Conservation (phyloP, 108 stramenopile genomes). For the Skeletonema potamos region DNA sequence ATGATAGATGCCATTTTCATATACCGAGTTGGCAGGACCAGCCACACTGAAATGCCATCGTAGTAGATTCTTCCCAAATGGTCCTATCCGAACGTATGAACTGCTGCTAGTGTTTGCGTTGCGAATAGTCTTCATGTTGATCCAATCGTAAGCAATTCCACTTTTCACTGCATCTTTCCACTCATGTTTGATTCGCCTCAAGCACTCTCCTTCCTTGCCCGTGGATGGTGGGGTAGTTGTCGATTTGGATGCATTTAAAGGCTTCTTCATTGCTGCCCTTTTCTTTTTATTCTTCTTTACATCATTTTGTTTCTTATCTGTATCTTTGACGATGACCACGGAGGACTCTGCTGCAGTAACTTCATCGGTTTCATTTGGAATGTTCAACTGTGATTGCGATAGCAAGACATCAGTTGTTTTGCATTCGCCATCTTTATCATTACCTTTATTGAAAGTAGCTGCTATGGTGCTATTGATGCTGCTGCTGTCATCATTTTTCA, state of each 20-base stretch:
- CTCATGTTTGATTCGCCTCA: constrained; percentile 79
- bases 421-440: not conserved
- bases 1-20: constrained; percentile 85
- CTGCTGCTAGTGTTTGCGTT: not conserved
- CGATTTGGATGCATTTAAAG: not conserved
- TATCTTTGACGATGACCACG: not conserved
- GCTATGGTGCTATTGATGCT: not conserved
- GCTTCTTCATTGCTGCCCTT: not conserved
- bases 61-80: constrained; percentile 68
- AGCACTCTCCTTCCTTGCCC: constrained; percentile 38
- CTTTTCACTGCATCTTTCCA: constrained; percentile 77
- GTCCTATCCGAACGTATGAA: constrained; percentile 67
- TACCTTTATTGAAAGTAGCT: not conserved
- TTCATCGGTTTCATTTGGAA: not conserved
- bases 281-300: not conserved
- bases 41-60: constrained; percentile 89
- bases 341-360: not conserved
- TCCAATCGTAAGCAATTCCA: constrained; percentile 89
- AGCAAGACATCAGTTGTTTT: not conserved
- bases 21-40: constrained; percentile 66
- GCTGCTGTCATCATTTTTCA: not conserved
- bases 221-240: not conserved
- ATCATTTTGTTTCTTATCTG: not conserved
- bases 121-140: constrained; percentile 35
- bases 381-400: not conserved